Conservation (phyloP, 164 flowering plant genomes). For the Sedum album region DNA sequence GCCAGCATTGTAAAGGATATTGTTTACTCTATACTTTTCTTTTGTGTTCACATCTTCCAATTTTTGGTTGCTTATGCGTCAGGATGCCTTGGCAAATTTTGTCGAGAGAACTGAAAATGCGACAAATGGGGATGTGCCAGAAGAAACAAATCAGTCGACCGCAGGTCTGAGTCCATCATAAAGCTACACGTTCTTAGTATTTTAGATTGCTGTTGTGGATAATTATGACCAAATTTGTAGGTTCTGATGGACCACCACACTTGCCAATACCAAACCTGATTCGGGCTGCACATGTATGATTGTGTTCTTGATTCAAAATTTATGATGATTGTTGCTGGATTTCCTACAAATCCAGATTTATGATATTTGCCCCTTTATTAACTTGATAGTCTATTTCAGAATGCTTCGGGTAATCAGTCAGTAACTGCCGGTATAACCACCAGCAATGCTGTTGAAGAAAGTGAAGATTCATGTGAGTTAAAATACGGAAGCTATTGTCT, state of each 20-base stretch:
- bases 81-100: not conserved
- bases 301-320: not conserved
- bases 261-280: not conserved
- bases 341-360: not conserved
- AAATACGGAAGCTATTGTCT: slow-evolving; percentile 91
- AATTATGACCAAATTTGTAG: not conserved
- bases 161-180: not conserved
- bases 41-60: not conserved
- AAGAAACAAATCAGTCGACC: not conserved
- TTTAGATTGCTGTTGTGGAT: not conserved
- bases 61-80: not conserved
- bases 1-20: not conserved
- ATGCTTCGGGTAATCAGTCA: not conserved
- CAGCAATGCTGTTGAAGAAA: slow-evolving; percentile 28
- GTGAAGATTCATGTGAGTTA: slow-evolving; percentile 47
- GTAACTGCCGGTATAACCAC: not conserved
- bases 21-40: not conserved
- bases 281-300: not conserved
- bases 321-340: not conserved
- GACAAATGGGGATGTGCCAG: not conserved
- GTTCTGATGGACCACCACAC: not conserved
- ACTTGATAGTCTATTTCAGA: not conserved
- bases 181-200: not conserved
- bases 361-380: not conserved
- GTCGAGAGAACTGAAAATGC: not conserved